A percentile compares a stretch with the other conserved stretches of the same genome.
Evolutionary conservation across 768 basidiomycete species (phyloP).

Genomic region (Xanthoconium purpureum): DNA sequence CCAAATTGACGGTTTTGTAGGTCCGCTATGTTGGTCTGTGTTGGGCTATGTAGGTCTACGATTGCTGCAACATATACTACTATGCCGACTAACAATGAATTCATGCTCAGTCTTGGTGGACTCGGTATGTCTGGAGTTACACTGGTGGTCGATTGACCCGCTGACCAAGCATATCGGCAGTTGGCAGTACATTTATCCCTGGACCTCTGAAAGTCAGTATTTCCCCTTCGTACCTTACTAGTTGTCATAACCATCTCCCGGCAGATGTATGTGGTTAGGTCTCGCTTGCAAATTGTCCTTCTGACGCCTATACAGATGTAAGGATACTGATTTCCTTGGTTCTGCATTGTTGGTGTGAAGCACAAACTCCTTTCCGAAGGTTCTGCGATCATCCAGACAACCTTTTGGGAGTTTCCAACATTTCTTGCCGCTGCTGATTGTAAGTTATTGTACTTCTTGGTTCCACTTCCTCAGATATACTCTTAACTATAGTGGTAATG

Average conservation of each 20-base stretch:
- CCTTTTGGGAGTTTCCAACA: not conserved
- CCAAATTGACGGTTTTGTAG: not conserved
- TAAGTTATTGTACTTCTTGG: not conserved
- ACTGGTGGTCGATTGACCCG: too few relatives aligned
- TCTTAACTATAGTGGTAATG: not conserved
- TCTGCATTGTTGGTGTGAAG: not conserved
- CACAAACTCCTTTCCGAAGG: not conserved
- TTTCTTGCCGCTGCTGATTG: constrained; percentile 6
- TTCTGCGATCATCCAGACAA: not conserved
- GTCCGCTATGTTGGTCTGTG: constrained; percentile 4
- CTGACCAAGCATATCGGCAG: not conserved
- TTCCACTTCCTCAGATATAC: not conserved
- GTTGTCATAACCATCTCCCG: not conserved
- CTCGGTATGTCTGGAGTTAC: not conserved
- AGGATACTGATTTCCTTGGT: not conserved
- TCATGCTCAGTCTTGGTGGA: not conserved
- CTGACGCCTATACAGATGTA: not conserved
- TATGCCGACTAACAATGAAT: not conserved
- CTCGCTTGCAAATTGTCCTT: too few relatives aligned
- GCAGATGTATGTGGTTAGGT: not conserved
- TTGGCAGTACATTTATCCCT: not conserved
- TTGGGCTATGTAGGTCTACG: not conserved
- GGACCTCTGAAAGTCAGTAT: not conserved
- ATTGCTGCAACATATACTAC: not conserved
- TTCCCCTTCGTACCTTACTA: too few relatives aligned